A percentile compares a stretch with the other conserved stretches of the same genome.
phyloP scores from a whole-genome alignment of 2,329 filamentous ascomycete species.

The Eutypa lata region DNA sequence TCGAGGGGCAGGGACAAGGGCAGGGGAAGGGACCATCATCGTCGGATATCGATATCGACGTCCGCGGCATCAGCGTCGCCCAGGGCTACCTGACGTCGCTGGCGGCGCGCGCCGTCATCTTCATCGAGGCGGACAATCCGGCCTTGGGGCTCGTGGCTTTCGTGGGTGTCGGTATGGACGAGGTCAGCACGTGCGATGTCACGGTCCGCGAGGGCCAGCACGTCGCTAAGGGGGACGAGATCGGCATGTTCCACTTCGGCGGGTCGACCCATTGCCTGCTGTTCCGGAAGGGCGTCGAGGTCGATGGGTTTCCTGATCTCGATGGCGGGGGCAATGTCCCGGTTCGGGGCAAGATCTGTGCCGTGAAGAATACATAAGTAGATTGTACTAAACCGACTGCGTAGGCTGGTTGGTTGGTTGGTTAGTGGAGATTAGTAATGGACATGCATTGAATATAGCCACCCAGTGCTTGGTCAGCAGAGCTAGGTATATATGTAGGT shows the following conservation, averaged over 20 bases:
- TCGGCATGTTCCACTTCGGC: slow-evolving; percentile 81
- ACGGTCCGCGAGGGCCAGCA: slow-evolving; percentile 64
- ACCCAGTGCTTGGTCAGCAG: no score
- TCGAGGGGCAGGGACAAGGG: slow-evolving; percentile 29
- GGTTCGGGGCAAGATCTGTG: slow-evolving; percentile 21
- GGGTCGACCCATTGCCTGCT: slow-evolving; percentile 68
- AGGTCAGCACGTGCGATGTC: slow-evolving; percentile 71
- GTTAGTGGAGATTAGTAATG: no score
- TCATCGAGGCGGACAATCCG: slow-evolving; percentile 67
- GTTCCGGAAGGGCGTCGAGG: slow-evolving; percentile 55
- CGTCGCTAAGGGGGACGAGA: slow-evolving; percentile 66
- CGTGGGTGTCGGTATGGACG: slow-evolving; percentile 71
- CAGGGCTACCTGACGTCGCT: slow-evolving; percentile 66
- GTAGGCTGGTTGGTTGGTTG: no score
- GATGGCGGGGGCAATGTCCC: slow-evolving; percentile 21
- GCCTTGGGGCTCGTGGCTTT: slow-evolving; percentile 67
- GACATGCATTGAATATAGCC: no score
- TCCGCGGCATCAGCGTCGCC: slow-evolving; percentile 36
- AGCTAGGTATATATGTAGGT: no score
- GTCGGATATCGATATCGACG: slow-evolving; percentile 23
- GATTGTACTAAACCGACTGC: no score
- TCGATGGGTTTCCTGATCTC: slow-evolving; percentile 27
- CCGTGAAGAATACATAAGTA: slow-evolving; percentile 16
- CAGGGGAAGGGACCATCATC: slow-evolving; percentile 16
- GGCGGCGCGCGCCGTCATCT: slow-evolving; percentile 68